Evolutionary conservation across 257 asterid species (phyloP).

Genomic region (Schizonepeta tenuifolia): DNA sequence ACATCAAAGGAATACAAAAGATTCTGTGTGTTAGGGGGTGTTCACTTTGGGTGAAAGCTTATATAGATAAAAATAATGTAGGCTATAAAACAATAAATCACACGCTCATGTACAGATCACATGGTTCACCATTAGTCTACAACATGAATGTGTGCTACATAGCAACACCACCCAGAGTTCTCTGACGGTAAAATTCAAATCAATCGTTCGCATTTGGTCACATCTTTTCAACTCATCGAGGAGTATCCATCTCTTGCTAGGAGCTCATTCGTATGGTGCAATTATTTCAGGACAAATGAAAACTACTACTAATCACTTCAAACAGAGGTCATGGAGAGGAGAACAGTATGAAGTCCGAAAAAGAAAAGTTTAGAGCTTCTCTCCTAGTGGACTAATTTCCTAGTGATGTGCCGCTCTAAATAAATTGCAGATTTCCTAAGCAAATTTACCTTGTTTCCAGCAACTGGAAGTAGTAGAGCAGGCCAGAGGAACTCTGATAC

Average conservation of each 20-base stretch:
- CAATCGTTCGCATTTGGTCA: neutral
- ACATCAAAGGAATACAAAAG: conserved; percentile 10
- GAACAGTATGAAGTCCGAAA: neutral
- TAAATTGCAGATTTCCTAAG: conserved; percentile 7
- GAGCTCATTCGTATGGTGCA: neutral
- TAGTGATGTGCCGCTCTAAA: neutral
- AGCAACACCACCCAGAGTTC: neutral
- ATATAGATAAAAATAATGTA: too few relatives aligned
- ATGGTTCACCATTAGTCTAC: neutral
- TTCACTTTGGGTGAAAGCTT: too few relatives aligned
- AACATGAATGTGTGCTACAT: neutral
- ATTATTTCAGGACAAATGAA: neutral
- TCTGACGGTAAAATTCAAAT: neutral
- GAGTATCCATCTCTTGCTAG: neutral
- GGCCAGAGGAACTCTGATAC: conserved; percentile 97
- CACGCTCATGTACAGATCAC: too few relatives aligned
- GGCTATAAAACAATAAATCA: too few relatives aligned
- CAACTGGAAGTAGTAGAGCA: conserved; percentile 87
- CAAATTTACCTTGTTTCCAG: conserved; percentile 83
- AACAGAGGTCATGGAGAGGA: neutral
- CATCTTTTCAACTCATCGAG: neutral
- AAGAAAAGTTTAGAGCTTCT: conserved; percentile 1
- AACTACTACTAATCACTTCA: neutral
- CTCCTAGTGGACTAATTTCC: neutral
- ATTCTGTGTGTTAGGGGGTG: neutral